Conservation (phyloP, 225 moss, liverwort and hornwort genomes). For the Bryoerythrophyllum caledonicum region DNA sequence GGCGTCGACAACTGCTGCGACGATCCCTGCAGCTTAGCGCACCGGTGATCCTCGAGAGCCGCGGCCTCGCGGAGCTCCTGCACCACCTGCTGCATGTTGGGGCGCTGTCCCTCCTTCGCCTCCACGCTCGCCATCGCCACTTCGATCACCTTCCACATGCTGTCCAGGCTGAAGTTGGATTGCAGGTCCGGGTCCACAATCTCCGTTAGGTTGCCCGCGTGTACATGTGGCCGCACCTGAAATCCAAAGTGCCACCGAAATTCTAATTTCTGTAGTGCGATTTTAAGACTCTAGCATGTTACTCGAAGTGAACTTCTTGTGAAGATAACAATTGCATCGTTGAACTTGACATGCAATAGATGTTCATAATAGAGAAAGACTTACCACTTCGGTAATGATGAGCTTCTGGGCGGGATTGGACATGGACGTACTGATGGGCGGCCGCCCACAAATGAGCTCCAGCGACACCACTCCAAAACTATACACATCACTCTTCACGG, state of each 20-base stretch:
- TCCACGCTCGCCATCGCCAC: constrained; percentile 56
- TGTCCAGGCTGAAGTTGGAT: constrained; percentile 37
- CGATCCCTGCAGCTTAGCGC: not conserved
- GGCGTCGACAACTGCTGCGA: too few relatives aligned
- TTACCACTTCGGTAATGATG: constrained; percentile 54
- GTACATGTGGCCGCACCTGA: constrained; percentile 46
- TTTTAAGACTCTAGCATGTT: too few relatives aligned
- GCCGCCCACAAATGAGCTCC: constrained; percentile 49
- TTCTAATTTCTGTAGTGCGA: too few relatives aligned
- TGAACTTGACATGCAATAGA: too few relatives aligned
- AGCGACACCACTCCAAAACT: constrained; percentile 49
- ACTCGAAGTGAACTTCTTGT: too few relatives aligned
- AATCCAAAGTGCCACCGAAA: too few relatives aligned
- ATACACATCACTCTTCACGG: constrained; percentile 52
- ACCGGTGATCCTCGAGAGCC: constrained; percentile 30
- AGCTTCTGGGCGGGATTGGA: constrained; percentile 46
- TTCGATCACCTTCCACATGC: constrained; percentile 61
- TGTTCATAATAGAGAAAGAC: not conserved
- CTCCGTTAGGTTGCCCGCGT: constrained; percentile 45
- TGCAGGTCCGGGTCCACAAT: constrained; percentile 39
- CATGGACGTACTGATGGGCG: constrained; percentile 46
- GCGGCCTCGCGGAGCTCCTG: constrained; percentile 52
- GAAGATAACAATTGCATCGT: too few relatives aligned
- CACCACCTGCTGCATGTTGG: constrained; percentile 54
- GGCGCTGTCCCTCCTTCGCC: constrained; percentile 43